A percentile compares a stretch with the other conserved stretches of the same genome.
Conservation (phyloP, 306 rosid genomes). For the Alnus rubra region DNA sequence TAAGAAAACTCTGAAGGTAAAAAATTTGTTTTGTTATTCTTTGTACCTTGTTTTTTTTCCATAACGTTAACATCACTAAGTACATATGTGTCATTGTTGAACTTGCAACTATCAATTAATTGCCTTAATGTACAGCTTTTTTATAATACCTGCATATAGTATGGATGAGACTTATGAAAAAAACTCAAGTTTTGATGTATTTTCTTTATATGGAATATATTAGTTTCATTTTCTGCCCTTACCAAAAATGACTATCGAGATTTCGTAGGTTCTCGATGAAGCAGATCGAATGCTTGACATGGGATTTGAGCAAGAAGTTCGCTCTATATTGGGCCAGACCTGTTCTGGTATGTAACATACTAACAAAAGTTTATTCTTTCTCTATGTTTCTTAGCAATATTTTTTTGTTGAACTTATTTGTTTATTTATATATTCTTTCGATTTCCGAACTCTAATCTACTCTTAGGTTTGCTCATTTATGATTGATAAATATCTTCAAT, state of each 20-base stretch:
- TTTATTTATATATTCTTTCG: background rate
- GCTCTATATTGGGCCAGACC: conserved; percentile 83
- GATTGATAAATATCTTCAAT: background rate
- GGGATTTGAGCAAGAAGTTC: conserved; percentile 95
- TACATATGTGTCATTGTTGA: background rate
- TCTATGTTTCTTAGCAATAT: background rate
- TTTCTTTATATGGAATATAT: conserved; percentile 5
- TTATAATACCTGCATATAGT: background rate
- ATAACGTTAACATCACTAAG: background rate
- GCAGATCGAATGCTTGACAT: conserved; percentile 98
- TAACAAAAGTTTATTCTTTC: conserved; percentile 10
- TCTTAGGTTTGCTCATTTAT: background rate
- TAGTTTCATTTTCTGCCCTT: conserved; percentile 5
- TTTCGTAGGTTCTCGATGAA: conserved; percentile 86
- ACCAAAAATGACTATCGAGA: conserved; percentile 11
- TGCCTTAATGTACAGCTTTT: background rate
- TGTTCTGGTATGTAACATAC: conserved; percentile 52
- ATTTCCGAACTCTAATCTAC: background rate
- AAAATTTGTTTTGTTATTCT: background rate
- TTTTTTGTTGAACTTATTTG: background rate
- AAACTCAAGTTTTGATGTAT: too few species aligned
- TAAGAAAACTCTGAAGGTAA: background rate
- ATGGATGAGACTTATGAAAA: background rate
- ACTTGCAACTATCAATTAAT: background rate
- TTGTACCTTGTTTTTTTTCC: background rate